These are phyloP conservation scores for Aspergillus asperescens DNA, from an alignment of 495 filamentous ascomycete species.

Conservation along the genomic window DNA sequence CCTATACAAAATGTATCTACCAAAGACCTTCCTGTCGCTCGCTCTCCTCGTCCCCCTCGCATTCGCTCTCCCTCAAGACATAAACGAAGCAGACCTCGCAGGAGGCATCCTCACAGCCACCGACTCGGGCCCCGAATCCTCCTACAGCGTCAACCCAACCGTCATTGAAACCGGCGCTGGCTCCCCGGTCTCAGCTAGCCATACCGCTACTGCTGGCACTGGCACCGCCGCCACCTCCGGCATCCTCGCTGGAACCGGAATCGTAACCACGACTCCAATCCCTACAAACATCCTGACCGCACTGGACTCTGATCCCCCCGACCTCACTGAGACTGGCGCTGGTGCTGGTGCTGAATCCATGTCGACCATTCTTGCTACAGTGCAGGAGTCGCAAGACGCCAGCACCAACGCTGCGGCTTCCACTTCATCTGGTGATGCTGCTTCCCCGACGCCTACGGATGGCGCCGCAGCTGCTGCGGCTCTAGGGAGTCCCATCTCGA, in stretches of 20 bases:
- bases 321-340: too few relatives aligned
- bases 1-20: slow-evolving; percentile 1
- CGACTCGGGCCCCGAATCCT: slow-evolving; percentile 12
- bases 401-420: not conserved
- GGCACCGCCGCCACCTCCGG: not conserved
- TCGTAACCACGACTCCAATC: not conserved
- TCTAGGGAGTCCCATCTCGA: not conserved
- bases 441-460: slow-evolving; percentile 7
- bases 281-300: slow-evolving; percentile 8
- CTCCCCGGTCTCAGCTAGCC: not conserved
- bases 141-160: slow-evolving; percentile 18
- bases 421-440: not conserved
- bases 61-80: slow-evolving; percentile 10
- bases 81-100: slow-evolving; percentile 14
- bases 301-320: not conserved
- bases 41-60: slow-evolving; percentile 30
- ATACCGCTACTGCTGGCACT: not conserved
- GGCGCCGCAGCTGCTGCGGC: not conserved
- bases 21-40: slow-evolving; percentile 9
- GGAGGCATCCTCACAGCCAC: slow-evolving; percentile 26
- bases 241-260: not conserved
- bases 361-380: not conserved
- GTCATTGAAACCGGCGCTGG: slow-evolving; percentile 14
- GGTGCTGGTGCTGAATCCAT: not conserved
- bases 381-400: not conserved